A percentile compares a stretch with the other conserved stretches of the same genome.
Conservation (phyloP, 805 yeast species). For the Myxozyma monticola region DNA sequence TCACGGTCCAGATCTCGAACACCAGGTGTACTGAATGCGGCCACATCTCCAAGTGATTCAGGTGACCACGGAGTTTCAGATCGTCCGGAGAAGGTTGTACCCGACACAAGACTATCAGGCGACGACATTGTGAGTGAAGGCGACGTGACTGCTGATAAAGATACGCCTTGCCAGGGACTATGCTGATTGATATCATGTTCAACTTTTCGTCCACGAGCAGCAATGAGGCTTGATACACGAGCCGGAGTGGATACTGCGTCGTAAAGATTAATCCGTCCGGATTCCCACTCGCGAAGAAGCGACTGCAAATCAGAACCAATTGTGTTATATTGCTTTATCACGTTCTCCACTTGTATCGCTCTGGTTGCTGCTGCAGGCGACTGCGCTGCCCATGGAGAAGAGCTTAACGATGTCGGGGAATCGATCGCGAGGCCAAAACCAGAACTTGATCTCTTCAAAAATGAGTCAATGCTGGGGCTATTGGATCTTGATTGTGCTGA, state of each 20-base stretch:
- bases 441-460: slow-evolving; percentile 11
- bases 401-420: background rate
- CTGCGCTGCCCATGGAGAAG: too few relatives aligned
- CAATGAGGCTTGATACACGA: background rate
- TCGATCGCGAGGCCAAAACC: background rate
- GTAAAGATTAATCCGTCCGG: slow-evolving; percentile 17
- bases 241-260: slow-evolving; percentile 9
- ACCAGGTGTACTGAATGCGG: background rate
- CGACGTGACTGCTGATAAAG: too few relatives aligned
- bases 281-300: slow-evolving; percentile 28
- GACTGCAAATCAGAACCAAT: slow-evolving; percentile 24
- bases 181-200: background rate
- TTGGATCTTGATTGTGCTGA: background rate
- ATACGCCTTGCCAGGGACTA: background rate
- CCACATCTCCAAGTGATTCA: slow-evolving; percentile 2
- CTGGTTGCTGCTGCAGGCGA: background rate
- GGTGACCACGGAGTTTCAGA: slow-evolving; percentile 14
- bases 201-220: background rate
- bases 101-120: slow-evolving; percentile 18
- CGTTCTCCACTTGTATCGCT: slow-evolving; percentile 4
- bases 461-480: slow-evolving; percentile 2
- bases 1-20: slow-evolving; percentile 3
- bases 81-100: slow-evolving; percentile 9
- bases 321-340: slow-evolving; percentile 26
- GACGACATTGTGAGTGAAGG: slow-evolving; percentile 16